Base-by-base conservation (phyloP, 2,329 filamentous ascomycete species). In the Drechslerella stenobrocha region DNA sequence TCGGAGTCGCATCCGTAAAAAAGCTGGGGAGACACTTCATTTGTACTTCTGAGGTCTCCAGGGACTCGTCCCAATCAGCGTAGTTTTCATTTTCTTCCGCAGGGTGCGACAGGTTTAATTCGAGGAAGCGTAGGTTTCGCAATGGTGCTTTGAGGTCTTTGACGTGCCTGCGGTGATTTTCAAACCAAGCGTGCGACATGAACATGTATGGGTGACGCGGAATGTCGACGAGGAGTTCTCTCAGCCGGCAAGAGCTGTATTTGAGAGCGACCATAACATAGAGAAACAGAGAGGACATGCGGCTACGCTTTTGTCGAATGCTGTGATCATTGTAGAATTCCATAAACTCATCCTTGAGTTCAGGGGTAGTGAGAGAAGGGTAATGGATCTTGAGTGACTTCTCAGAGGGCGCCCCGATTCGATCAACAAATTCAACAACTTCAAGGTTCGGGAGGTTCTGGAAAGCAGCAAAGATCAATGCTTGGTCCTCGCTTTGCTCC, bases 371-470 rank as follows among this genome's bases (percentile, higher is more conserved):
- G 6, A 52, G 35, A 18, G 26, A 24, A 13, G 53, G 48, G 32
- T 66, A 66, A 28, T 66, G 61, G 11, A 48, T 66, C 11, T 28
- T 24, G 3, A 66, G 22, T 6, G 61, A 20, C 34, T 59, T 66
- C 18, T 59, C 53, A 7, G 53, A 59, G 4, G 53, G 53, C 2
- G 40, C 32, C 0, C 42, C 48, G 2, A n/a, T 55, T 2, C 50
- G 61, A 28, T 66, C 53, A 13, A 66, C 34, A 9, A 67, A 67
- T 51, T 67, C 63, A 24, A 67, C 47, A 7, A 51, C 23, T 15
- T 67, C 55, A 13, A 67, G 55, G 24, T 56, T 67, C 6, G 63
- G 63, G 2, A 67, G 44, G 32, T 60, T 67, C 22, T 67, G 63
- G 3, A 67, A 22, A 2, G 63, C 63, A 4, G 63, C 55, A 28